Conservation (phyloP, 768 basidiomycete species). For the Tubosaeta sp. region DNA sequence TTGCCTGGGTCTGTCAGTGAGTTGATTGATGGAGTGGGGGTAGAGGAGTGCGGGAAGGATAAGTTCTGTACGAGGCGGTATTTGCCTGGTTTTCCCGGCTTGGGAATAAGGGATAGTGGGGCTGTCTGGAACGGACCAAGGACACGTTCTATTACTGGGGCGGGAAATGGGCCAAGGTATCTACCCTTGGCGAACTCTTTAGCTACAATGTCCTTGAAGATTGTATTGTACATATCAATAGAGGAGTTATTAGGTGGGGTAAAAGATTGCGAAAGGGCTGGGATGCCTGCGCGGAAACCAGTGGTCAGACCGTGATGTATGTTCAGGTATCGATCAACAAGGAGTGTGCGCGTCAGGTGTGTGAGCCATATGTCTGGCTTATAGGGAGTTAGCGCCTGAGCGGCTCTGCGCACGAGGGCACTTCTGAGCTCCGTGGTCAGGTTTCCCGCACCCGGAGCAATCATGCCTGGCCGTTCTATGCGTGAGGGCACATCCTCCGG, state of each 20-base stretch:
- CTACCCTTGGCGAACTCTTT: neutral
- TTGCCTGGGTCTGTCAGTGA: too few relatives aligned
- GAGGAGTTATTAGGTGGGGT: neutral
- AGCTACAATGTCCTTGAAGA: neutral
- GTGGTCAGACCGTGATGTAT: neutral
- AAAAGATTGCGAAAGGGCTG: neutral
- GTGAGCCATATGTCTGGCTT: neutral
- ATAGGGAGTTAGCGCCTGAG: neutral
- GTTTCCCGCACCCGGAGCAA: too few relatives aligned
- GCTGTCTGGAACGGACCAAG: neutral
- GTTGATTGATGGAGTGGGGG: too few relatives aligned
- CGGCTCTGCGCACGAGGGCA: neutral
- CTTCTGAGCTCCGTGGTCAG: neutral
- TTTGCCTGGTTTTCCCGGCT: neutral
- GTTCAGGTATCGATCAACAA: neutral
- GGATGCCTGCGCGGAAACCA: neutral
- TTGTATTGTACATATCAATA: neutral
- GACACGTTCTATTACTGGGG: accelerated
- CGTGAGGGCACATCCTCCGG: too few relatives aligned
- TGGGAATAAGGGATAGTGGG: neutral
- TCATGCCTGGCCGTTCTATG: too few relatives aligned
- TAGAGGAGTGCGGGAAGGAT: neutral
- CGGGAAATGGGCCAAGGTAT: neutral
- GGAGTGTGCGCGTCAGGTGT: accelerated
- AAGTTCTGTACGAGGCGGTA: neutral